Conservation (phyloP, 768 basidiomycete genomes). For the Tylopilus subfusipes region DNA sequence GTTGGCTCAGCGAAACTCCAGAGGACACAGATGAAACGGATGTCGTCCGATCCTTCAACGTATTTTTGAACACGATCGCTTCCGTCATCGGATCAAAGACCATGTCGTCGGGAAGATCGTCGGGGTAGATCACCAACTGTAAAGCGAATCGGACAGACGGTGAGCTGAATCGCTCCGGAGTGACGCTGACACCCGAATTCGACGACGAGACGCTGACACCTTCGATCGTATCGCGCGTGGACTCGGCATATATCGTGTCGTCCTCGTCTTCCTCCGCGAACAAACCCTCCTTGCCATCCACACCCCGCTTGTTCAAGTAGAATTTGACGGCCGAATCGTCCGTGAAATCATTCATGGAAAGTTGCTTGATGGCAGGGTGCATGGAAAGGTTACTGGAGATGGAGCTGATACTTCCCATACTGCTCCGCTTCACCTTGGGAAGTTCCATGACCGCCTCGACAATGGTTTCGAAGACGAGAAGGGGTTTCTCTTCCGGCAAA, state of each 20-base stretch:
- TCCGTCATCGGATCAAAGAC: constrained; percentile 90
- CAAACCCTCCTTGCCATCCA: constrained; percentile 43
- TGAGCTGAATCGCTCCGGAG: constrained; percentile 73
- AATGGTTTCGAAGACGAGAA: constrained; percentile 85
- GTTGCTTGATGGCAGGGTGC: constrained; percentile 92
- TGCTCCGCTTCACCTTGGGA: constrained; percentile 89
- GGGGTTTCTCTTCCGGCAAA: constrained; percentile 69
- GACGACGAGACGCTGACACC: constrained; percentile 17
- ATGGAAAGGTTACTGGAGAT: constrained; percentile 86
- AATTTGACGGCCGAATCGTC: constrained; percentile 98
- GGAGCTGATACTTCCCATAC: constrained; percentile 92
- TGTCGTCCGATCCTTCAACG: constrained; percentile 54
- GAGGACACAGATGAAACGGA: constrained; percentile 43
- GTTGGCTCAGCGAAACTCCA: constrained; percentile 54
- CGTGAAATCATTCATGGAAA: constrained; percentile 96
- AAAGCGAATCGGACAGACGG: constrained; percentile 83
- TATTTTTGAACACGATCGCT: constrained; percentile 86
- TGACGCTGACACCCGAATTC: constrained; percentile 41
- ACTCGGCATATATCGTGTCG: constrained; percentile 38
- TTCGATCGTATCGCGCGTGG: constrained; percentile 31
- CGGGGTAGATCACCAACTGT: constrained; percentile 82
- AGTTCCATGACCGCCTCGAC: constrained; percentile 76
- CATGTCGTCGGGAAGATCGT: constrained; percentile 93
- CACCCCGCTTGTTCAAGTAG: constrained; percentile 73
- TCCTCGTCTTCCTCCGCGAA: constrained; percentile 45